Percentiles rank a stretch among this genome's conserved stretches.
Evolutionary conservation across 768 basidiomycete genomes (phyloP).

Genomic region (Russula sp.): DNA sequence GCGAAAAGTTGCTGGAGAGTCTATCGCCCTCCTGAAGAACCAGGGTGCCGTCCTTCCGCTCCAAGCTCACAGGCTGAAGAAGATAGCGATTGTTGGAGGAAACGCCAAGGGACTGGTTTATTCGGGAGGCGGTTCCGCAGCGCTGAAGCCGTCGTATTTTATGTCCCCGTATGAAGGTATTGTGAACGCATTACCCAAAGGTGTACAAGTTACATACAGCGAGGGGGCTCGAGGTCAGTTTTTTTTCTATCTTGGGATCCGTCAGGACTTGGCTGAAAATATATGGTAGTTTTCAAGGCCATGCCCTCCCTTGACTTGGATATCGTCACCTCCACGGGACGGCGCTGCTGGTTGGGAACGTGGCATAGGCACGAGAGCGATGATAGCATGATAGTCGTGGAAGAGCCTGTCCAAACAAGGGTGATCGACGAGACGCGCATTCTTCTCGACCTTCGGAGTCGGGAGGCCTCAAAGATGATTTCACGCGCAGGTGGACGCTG

Average conservation of each 20-base stretch:
- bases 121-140: constrained; percentile 71
- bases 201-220: constrained; percentile 57
- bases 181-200: constrained; percentile 49
- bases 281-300: constrained; percentile 53
- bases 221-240: constrained; percentile 65
- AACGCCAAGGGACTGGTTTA: constrained; percentile 62
- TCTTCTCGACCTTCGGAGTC: constrained; percentile 59
- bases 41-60: constrained; percentile 54
- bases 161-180: constrained; percentile 77
- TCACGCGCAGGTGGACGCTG: constrained; percentile 63
- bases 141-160: constrained; percentile 72
- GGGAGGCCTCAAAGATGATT: constrained; percentile 49
- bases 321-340: constrained; percentile 45
- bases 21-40: constrained; percentile 77
- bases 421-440: constrained; percentile 63
- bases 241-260: not conserved
- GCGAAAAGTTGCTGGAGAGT: constrained; percentile 62
- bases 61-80: constrained; percentile 47
- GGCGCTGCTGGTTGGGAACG: constrained; percentile 54
- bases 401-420: constrained; percentile 37
- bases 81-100: constrained; percentile 71
- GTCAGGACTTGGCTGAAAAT: not conserved
- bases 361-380: constrained; percentile 17
- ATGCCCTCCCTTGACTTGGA: constrained; percentile 69
- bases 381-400: constrained; percentile 16